Base-by-base conservation (phyloP, 2,329 filamentous ascomycete species). In the Colletotrichum incanum region DNA sequence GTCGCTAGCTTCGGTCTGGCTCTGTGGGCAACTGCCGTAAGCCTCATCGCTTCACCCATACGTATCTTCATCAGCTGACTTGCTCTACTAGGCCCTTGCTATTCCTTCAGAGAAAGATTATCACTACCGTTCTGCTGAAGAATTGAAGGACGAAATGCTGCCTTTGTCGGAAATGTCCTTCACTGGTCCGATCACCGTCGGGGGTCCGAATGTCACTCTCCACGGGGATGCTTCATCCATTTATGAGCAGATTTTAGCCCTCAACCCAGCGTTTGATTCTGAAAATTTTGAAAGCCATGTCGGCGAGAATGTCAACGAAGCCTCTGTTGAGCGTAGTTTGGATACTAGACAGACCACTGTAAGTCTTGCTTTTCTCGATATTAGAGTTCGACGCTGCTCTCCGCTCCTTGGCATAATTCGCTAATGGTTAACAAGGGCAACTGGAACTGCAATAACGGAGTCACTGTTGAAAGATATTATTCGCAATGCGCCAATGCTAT, bases 171-270 rank as follows among this genome's bases (percentile, higher is more conserved):
- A 65, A 9, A 55, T 69, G 50, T 28, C 39, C 14, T 69, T 69
- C 41, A 69, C 60, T 18, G 66, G 66, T 12, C 66, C 60, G 4
- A 16, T 72, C 65, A 49, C 49, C 3, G 20, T 60, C n/a, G 69
- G 59, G 11, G 50, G 50, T 12, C 56, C 60, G n/a, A 61, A 68
- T 6, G 50, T 72, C 49, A 72, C 65, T 16, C 65, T 72, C 18
- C 37, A 41, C 26, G 69, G 69, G n/a, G 56, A 59, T n/a, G 69
- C 69, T 26, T 37, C 56, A 20, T 41, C 52, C 50, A 59, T 68
- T 43, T 64, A 68, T 26, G 20, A 68, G 8, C 58, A 72, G 58
- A 59, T 72, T 11, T 26, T 64, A 8, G 43, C 16, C 2, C 59
- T 72, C 28, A 72, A 72, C 54, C 65, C 64, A 14, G 18, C 50